Base-by-base conservation (phyloP, 306 rosid species). In the Sicyos edulis region DNA sequence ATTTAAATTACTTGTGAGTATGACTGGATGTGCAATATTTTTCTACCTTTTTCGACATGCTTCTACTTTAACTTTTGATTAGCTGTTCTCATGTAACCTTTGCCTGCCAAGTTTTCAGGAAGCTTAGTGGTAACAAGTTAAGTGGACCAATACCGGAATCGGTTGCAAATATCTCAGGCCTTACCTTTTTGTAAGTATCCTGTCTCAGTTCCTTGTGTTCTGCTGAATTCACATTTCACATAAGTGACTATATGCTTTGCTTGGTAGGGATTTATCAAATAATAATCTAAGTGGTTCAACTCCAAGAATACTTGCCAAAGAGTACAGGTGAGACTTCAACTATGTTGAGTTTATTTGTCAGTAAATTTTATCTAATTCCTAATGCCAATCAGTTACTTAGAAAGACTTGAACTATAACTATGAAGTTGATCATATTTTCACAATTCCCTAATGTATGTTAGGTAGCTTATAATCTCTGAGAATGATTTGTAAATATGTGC, bases 1-100 rank as follows among this genome's bases (percentile, higher is more conserved):
- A 49, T 70, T 89, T 91, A 82, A 87, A 87, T 84, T 93, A 93
- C 96, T 79, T 89, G 99, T 93, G 91, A 93, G 98, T 91, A 71
- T 77, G 82, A 63, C 71, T 78, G 80, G 66, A 57, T 54, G 70
- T 70, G 68, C 32, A 74, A 76, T 45, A 14, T 12, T 44, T 66
- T 49, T 17, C 21, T 8, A 2, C 7, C 4, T 7, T 20, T 14
- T 65, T 19, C 34, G 45, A 50, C 11, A 64, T 37, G 37, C 76
- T 80, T 42, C 71, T 20, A 26, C 63, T 32, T 45, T 15, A 63
- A 22, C 40, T 34, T 15, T 58, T 71, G 51, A 11, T 45, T 47
- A 8, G 26, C 8, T 61, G 21, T 24, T n/a, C 26, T 37, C 67
- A 74, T n/a, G 67, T 71, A 75, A 73, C 71, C 71, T 74, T 85